Percentiles rank a stretch among this genome's conserved stretches.
Conservation (phyloP, 2,329 filamentous ascomycete genomes). For the Uncinocarpus reesii region DNA sequence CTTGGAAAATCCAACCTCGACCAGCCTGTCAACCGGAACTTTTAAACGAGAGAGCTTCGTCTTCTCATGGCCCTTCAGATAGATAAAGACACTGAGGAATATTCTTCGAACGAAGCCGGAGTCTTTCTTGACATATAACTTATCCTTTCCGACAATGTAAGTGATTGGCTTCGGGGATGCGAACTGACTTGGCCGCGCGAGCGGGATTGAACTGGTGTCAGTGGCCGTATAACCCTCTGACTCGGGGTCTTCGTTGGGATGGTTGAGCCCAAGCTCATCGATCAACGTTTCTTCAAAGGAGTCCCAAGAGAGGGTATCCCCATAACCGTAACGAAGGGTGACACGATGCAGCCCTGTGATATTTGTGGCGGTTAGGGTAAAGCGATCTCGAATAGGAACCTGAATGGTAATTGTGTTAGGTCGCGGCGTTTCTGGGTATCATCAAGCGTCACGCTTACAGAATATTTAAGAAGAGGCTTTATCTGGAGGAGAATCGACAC, state of each 20-base stretch:
- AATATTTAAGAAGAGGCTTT: constrained; percentile 14
- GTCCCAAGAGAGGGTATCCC: constrained; percentile 14
- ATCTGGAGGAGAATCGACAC: constrained; percentile 67
- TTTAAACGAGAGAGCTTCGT: constrained; percentile 31
- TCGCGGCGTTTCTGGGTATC: neutral
- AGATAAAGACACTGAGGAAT: constrained; percentile 29
- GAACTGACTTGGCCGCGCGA: neutral
- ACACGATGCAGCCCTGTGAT: constrained; percentile 15
- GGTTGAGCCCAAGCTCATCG: constrained; percentile 10
- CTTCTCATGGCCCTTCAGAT: constrained; percentile 32
- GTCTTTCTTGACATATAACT: constrained; percentile 27
- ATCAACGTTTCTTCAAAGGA: constrained; percentile 15
- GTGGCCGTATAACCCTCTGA: constrained; percentile 19
- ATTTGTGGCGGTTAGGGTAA: constrained; percentile 30
- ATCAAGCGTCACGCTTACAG: constrained; percentile 8
- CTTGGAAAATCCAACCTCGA: constrained; percentile 37
- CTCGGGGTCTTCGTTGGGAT: constrained; percentile 1
- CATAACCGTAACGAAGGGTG: constrained; percentile 16
- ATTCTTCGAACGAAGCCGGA: constrained; percentile 23
- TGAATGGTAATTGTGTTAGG: constrained; percentile 45
- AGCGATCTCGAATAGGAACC: constrained; percentile 44
- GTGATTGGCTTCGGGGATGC: constrained; percentile 25
- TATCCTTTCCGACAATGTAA: constrained; percentile 40
- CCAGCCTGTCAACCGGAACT: constrained; percentile 29
- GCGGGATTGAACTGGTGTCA: constrained; percentile 9